Base-by-base conservation (phyloP, 305 asterid species). In the Striga hermonthica region DNA sequence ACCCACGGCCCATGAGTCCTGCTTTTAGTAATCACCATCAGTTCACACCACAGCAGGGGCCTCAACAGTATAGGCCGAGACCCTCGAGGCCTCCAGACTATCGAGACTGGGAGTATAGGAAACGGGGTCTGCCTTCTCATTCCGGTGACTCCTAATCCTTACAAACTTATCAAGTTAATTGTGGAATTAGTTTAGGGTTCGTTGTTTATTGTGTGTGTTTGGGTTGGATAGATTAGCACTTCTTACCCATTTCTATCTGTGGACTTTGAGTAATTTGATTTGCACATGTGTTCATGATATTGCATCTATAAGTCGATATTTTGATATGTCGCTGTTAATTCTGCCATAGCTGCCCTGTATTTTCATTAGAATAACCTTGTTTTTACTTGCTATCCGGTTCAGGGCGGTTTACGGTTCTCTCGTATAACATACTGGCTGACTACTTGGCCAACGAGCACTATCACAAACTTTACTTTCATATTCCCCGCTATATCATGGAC, bases 361-460 rank as follows among this genome's bases (percentile, higher is more conserved):
- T 60, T 64, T 36, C 44, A 57, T 5, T 53, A 5, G 47, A 43
- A 58, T 73, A 59, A 65, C 65, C 10, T 64, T 65, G 16, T 40
- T 49, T 62, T 60, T 38, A 64, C 31, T 77, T 73, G 66, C 59
- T 69, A 45, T 57, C 66, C 44, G 62, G 37, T 74, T 83, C 91
- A 93, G 97, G 86, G 80, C 79, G 85, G 56, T 93, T 93, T 83
- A 86, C 83, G 71, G 79, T 90, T 66, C 82, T 93, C 67, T 93
- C 99, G 7, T 93, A 93, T 82, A 93, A 93, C 76, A 88, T 93
- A 75, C 80, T 93, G 70, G 97, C 95, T 60, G 97, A 93, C 74
- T 86, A 80, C 82, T 83, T 86, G 81, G 97, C 86, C 50, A 73
- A 35, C n/a, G 83, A 80, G 68, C 97, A 93, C 68, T 75, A 82